These are phyloP conservation scores for Hawksworthiomyces lignivorus DNA, from an alignment of 2,329 filamentous ascomycete species.

Conservation along the genomic window DNA sequence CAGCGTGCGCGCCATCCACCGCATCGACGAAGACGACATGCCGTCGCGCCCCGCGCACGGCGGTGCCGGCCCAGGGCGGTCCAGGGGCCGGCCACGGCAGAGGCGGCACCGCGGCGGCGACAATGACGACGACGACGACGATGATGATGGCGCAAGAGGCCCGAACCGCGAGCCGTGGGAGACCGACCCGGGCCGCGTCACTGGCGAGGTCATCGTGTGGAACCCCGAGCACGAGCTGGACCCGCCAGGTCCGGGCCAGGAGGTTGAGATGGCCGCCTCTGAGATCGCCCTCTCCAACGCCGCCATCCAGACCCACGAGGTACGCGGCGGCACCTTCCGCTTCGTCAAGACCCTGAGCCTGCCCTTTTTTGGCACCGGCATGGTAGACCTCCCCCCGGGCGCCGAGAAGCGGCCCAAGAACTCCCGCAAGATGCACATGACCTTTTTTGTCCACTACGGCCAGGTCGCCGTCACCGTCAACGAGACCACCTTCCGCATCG, in stretches of 20 bases:
- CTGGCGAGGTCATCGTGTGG: slow-evolving; percentile 58
- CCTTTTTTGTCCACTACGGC: slow-evolving; percentile 83
- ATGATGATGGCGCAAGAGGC: slow-evolving; percentile 31
- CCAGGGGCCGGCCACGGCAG: slow-evolving; percentile 18
- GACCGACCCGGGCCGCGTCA: slow-evolving; percentile 53
- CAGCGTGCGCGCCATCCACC: slow-evolving; percentile 69
- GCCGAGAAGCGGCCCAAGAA: slow-evolving; percentile 87
- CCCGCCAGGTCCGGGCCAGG: slow-evolving; percentile 47
- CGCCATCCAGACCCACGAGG: slow-evolving; percentile 50
- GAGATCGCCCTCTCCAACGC: slow-evolving; percentile 49
- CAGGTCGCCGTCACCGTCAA: slow-evolving; percentile 73
- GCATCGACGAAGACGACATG: slow-evolving; percentile 55
- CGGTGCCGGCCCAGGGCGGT: slow-evolving; percentile 1
- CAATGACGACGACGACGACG: slow-evolving; percentile 28
- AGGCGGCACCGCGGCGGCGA: slow-evolving; percentile 18
- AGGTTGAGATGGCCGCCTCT: slow-evolving; percentile 45
- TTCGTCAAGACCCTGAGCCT: slow-evolving; percentile 83
- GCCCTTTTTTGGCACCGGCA: slow-evolving; percentile 80
- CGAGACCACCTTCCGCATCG: slow-evolving; percentile 70
- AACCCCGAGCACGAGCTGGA: slow-evolving; percentile 47
- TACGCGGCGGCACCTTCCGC: slow-evolving; percentile 63
- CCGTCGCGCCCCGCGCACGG: slow-evolving; percentile 15
- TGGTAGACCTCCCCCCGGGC: slow-evolving; percentile 80
- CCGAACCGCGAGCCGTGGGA: slow-evolving; percentile 64
- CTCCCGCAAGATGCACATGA: slow-evolving; percentile 91